phyloP scores from a whole-genome alignment of 306 rosid genomes.

The Rosa chinensis region DNA sequence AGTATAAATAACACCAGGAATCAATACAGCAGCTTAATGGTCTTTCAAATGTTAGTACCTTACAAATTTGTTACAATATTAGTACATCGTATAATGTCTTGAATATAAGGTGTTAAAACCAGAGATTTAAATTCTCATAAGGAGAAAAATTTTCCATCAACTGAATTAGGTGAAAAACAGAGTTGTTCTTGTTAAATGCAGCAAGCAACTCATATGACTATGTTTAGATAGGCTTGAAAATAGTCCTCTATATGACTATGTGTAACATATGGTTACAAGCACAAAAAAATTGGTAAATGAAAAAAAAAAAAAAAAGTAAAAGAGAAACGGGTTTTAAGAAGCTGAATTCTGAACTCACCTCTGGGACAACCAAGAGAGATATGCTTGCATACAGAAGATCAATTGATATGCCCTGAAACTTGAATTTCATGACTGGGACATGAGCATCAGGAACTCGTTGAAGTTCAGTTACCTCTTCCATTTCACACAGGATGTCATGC shows the following conservation, averaged over 20 bases:
- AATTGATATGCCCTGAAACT: slow-evolving; percentile 83
- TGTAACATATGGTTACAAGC: not conserved
- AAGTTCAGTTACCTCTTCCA: slow-evolving; percentile 91
- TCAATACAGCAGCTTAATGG: slow-evolving; percentile 18
- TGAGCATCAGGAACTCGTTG: slow-evolving; percentile 93
- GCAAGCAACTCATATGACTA: too few species aligned
- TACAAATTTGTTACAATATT: not conserved
- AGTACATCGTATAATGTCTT: not conserved
- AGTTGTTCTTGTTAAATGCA: not conserved
- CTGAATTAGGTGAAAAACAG: not conserved
- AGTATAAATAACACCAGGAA: slow-evolving; percentile 23
- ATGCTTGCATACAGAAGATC: slow-evolving; percentile 94
- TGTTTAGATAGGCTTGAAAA: not conserved
- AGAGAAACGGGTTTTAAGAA: not conserved
- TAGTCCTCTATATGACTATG: not conserved
- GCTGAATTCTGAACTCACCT: slow-evolving; percentile 49
- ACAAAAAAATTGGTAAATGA: not conserved
- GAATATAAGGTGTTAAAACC: not conserved
- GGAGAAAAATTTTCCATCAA: not conserved
- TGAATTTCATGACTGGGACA: slow-evolving; percentile 97
- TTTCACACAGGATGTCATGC: slow-evolving; percentile 73
- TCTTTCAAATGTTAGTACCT: not conserved
- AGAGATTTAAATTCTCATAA: not conserved
- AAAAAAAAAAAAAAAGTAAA: not conserved
- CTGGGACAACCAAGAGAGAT: slow-evolving; percentile 86